Evolutionary conservation across 2,329 filamentous ascomycete genomes (phyloP), one percentile per base, ranked within the genome.

Genomic region (Cordyceps javanica): DNA sequence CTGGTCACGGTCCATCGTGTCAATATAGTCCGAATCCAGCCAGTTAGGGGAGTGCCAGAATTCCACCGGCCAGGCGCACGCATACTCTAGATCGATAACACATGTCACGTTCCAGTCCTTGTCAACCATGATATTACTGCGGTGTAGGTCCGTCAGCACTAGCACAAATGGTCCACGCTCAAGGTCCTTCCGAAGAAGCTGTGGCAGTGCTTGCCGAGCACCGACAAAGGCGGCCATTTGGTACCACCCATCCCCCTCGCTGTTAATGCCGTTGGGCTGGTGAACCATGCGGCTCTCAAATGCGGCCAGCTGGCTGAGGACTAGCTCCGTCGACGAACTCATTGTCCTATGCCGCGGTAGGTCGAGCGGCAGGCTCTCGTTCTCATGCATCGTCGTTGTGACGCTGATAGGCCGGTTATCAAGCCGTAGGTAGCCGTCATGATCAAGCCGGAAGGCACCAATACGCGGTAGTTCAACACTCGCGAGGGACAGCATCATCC

Each of bases 341-440:
- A 42, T 41, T 0, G 53, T 48, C n/a, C n/a, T 48, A 19, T 25
- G 25, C 2, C 36, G 34, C 3, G 54, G 2, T 3, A 34, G 3
- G 10, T 41, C 11, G 14, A 42, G n/a, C 1, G 54, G 23, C 3
- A 57, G 9, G n/a, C 36, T 45, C 14, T 28, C 57, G 55, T 26
- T 61, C 60, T 26, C 68, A 65, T 57, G 74, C 71, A 6, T 62
- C 48, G 23, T 62, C 38, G 51, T 69, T 59, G 14, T 42, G 59
- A 68, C 63, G 21, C 64, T 67, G 21, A 74, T 63, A 28, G 73
- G 73, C 3, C 70, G 70, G 62, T 75, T 75, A 16, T 66, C 63
- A 36, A 72, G 60, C 23, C 62, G 61, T 10, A 73, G 60, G 14
- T 64, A 68, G 39, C 68, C 68, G 7, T 50, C 16, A 53, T 70